Evolutionary conservation across 345 rosid species (phyloP), one percentile per base, ranked within the genome.

Genomic region (Cochlearia excelsa): DNA sequence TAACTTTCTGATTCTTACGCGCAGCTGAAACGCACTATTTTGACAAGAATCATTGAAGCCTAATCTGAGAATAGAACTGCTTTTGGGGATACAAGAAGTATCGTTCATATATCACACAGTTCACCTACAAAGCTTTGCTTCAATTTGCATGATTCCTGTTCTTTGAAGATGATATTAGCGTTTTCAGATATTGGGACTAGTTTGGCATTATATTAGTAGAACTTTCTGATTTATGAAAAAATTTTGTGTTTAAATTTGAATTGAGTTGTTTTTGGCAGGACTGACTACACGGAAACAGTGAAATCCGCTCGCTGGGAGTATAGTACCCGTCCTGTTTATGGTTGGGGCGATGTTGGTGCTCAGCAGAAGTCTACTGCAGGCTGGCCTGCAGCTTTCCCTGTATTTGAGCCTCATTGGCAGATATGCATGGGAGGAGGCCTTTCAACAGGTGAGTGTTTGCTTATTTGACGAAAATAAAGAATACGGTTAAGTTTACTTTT

Each of bases 351-450:
- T 84, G 93, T 78, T 63, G 86, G 82, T 54, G 69, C 79, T 39
- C 73, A 75, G 56, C 98, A 88, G 78, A 86, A 84, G 79, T 82
- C 98, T 9, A 83, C 98, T 9, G 98, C 98, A 8, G 96, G 98
- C 54, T 92, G 98, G 98, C 86, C 80, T 64, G 98, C 98, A 23
- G 98, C 84, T 65, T 83, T 92, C 73, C 96, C 98, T 59, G 83
- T 92, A 55, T 92, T 92, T 61, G 98, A 92, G 82, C 98, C 98
- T 59, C 98, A 92, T 57, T 92, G 98, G 98, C 98, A 92, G 82
- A 68, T 86, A 67, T 88, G 98, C 86, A 84, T 92, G 96, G 98
- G 93, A 3, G 87, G 87, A 57, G 96, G 98, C 66, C 96, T 92
- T 66, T 92, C 98, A 74, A 92, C 96, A 70, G 98, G 98, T 75